These are phyloP conservation scores for Scorias spongiosa DNA, from an alignment of 2,329 filamentous ascomycete genomes.

Conservation along the genomic window DNA sequence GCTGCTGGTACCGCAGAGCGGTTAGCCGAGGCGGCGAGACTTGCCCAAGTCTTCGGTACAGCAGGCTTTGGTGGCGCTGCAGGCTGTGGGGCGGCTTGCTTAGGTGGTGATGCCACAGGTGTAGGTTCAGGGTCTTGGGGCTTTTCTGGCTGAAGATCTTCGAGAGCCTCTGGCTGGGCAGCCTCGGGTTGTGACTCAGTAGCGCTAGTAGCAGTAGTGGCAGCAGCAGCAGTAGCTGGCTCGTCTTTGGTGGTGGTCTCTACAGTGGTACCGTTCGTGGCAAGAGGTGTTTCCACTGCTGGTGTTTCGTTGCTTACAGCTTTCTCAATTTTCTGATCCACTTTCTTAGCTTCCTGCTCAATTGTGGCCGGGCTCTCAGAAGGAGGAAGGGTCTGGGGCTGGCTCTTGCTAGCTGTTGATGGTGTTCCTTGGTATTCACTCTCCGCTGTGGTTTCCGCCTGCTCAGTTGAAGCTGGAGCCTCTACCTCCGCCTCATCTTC, in stretches of 20 bases:
- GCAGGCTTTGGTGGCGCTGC: slow-evolving; percentile 40
- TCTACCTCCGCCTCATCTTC: slow-evolving; percentile 45
- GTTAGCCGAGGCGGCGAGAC: slow-evolving; percentile 41
- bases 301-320: slow-evolving; percentile 24
- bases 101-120: slow-evolving; percentile 28
- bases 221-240: slow-evolving; percentile 7
- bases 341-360: slow-evolving; percentile 31
- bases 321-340: slow-evolving; percentile 67
- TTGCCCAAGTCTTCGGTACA: slow-evolving; percentile 56
- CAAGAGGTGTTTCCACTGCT: slow-evolving; percentile 14
- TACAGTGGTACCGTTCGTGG: slow-evolving; percentile 26
- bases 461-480: slow-evolving; percentile 21
- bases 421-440: slow-evolving; percentile 24
- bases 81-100: slow-evolving; percentile 34
- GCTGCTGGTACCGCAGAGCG: slow-evolving; percentile 28
- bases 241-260: slow-evolving; percentile 21
- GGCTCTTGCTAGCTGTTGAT: slow-evolving; percentile 17
- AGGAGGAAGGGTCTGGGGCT: slow-evolving; percentile 17
- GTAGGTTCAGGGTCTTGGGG: slow-evolving; percentile 49
- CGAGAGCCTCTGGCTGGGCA: slow-evolving; percentile 16
- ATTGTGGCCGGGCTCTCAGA: slow-evolving; percentile 22
- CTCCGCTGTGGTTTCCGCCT: slow-evolving; percentile 11
- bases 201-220: slow-evolving; percentile 21
- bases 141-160: slow-evolving; percentile 36
- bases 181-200: slow-evolving; percentile 16